These are phyloP conservation scores for Leccinum huronense DNA, from an alignment of 1,284 basidiomycete species.

Conservation along the genomic window DNA sequence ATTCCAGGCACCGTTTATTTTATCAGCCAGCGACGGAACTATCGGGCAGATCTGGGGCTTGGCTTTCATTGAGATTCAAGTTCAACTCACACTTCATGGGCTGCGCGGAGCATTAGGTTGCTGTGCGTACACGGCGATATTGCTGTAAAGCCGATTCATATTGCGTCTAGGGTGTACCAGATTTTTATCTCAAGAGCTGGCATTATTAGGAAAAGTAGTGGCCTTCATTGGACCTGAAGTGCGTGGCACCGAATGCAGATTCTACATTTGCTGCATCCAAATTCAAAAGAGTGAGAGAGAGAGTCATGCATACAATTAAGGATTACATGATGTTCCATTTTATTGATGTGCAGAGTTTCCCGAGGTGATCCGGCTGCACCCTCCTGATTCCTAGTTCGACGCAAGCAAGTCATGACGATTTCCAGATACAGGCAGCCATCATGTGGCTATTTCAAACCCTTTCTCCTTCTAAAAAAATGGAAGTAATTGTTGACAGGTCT, in stretches of 20 bases:
- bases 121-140: not conserved
- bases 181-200: not conserved
- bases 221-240: not conserved
- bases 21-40: not conserved
- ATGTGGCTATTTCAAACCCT: not conserved
- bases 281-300: not conserved
- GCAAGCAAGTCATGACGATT: not conserved
- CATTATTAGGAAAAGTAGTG: not conserved
- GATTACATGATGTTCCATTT: not conserved
- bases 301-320: not conserved
- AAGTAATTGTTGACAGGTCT: not conserved
- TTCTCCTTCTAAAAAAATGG: not conserved
- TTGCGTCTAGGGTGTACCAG: not conserved
- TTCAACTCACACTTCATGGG: not conserved
- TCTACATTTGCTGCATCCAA: not conserved
- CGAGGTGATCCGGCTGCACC: not conserved
- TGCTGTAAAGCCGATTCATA: not conserved
- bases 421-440: not conserved
- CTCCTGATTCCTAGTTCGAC: not conserved
- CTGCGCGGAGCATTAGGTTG: not conserved
- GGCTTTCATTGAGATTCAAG: not conserved
- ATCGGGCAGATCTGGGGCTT: slow-evolving; percentile 1
- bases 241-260: not conserved
- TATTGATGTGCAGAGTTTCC: not conserved
- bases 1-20: not conserved